phyloP scores from a whole-genome alignment of 2,329 filamentous ascomycete species.

The Trichophyton rubrum region DNA sequence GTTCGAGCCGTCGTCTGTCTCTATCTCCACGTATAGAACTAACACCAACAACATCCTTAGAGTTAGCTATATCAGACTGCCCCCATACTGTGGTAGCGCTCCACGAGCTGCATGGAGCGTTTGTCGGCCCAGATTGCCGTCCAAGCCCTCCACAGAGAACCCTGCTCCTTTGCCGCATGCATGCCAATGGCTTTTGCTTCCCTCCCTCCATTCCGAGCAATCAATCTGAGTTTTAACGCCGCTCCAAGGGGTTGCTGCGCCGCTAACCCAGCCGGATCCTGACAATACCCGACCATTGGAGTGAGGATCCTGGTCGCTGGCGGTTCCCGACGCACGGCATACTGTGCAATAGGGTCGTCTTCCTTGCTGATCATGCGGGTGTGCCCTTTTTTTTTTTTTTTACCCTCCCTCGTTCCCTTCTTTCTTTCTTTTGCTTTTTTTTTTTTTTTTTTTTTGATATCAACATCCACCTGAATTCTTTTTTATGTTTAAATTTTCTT shows the following conservation, averaged over 20 bases:
- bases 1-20: neutral
- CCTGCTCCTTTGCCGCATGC: conserved; percentile 4
- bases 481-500: neutral
- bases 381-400: neutral
- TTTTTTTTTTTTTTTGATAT: neutral
- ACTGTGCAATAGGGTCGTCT: neutral
- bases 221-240: conserved; percentile 2
- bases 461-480: too few relatives aligned
- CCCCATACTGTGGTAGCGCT: conserved; percentile 3
- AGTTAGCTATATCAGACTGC: neutral
- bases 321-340: neutral
- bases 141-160: neutral
- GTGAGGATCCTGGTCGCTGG: neutral
- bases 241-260: conserved; percentile 1
- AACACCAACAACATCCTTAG: neutral
- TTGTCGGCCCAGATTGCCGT: conserved; percentile 1
- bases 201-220: neutral
- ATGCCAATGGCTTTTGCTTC: neutral
- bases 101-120: conserved; percentile 3
- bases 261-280: neutral
- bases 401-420: too few relatives aligned
- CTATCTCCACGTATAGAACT: neutral
- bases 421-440: too few relatives aligned
- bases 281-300: neutral
- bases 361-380: neutral